A percentile compares a stretch with the other conserved stretches of the same genome.
Conservation (phyloP, 2,329 filamentous ascomycete genomes). For the Sporothrix inflata region DNA sequence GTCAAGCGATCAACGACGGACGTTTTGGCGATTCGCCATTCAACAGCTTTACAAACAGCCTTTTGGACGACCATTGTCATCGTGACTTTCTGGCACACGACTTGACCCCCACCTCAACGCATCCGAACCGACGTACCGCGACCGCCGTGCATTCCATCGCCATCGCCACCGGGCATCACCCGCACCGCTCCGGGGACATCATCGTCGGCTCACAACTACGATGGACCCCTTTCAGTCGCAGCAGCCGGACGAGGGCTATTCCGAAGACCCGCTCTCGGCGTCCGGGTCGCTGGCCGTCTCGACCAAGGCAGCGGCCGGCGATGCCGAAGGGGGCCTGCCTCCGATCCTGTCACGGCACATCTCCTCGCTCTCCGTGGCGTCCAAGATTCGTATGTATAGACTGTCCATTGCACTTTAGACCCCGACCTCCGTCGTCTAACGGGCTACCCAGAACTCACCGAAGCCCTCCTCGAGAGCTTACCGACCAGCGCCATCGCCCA, state of each 20-base stretch:
- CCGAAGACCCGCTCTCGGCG: slow-evolving; percentile 67
- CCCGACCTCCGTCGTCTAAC: too few species aligned
- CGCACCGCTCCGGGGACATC: neutral
- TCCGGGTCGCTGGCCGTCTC: slow-evolving; percentile 41
- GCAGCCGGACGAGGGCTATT: slow-evolving; percentile 83
- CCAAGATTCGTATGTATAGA: slow-evolving; percentile 30
- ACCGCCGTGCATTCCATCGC: neutral
- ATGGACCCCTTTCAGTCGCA: slow-evolving; percentile 41
- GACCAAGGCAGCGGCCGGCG: slow-evolving; percentile 36
- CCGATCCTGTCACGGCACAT: slow-evolving; percentile 56
- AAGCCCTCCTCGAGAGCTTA: slow-evolving; percentile 75
- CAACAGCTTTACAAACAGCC: neutral
- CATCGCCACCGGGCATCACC: neutral
- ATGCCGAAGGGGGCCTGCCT: slow-evolving; percentile 38
- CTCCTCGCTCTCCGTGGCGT: slow-evolving; percentile 48
- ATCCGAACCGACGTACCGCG: slow-evolving; percentile 3
- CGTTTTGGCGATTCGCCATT: neutral
- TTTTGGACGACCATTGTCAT: neutral
- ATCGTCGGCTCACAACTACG: neutral
- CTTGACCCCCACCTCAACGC: neutral
- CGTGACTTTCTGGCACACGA: neutral
- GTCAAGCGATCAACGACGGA: neutral
- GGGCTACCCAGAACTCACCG: slow-evolving; percentile 81
- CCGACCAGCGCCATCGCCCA: slow-evolving; percentile 78
- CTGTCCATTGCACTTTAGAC: too few species aligned